Percentiles rank a stretch among this genome's conserved stretches.
These are phyloP conservation scores for Oryza longistaminata DNA, from an alignment of 176 grass and related monocot genomes.

Conservation along the genomic window DNA sequence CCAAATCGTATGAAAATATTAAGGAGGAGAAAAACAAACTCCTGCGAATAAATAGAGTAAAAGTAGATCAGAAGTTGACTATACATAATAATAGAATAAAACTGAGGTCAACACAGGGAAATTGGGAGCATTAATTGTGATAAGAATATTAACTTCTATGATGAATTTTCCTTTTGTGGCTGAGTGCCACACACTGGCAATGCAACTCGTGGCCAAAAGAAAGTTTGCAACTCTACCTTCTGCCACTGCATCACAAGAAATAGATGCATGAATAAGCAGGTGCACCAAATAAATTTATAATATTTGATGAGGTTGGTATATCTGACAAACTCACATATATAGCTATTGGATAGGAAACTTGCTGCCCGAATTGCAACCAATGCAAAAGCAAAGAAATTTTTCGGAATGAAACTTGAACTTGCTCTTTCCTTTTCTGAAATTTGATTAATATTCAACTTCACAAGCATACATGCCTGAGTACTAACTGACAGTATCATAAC, in stretches of 20 bases:
- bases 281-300: conserved; percentile 19
- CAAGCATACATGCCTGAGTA: conserved; percentile 50
- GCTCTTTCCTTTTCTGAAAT: conserved; percentile 26
- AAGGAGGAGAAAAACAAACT: conserved; percentile 77
- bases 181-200: conserved; percentile 55
- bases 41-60: conserved; percentile 48
- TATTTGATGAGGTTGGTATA: conserved; percentile 30
- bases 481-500: conserved; percentile 76
- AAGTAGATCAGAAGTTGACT: conserved; percentile 42
- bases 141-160: conserved; percentile 61
- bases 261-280: conserved; percentile 15
- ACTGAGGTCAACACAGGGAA: background rate
- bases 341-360: conserved; percentile 98
- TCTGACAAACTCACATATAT: conserved; percentile 82
- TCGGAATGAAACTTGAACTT: conserved; percentile 37
- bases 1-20: conserved; percentile 67
- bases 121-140: conserved; percentile 4
- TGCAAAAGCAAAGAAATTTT: conserved; percentile 56
- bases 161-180: conserved; percentile 46
- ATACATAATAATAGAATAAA: conserved; percentile 17
- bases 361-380: conserved; percentile 71
- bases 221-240: conserved; percentile 94
- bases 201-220: conserved; percentile 81
- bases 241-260: conserved; percentile 65
- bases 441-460: conserved; percentile 40